These are phyloP conservation scores for Eucalyptus cloeziana DNA, from an alignment of 345 rosid genomes.

Conservation along the genomic window DNA sequence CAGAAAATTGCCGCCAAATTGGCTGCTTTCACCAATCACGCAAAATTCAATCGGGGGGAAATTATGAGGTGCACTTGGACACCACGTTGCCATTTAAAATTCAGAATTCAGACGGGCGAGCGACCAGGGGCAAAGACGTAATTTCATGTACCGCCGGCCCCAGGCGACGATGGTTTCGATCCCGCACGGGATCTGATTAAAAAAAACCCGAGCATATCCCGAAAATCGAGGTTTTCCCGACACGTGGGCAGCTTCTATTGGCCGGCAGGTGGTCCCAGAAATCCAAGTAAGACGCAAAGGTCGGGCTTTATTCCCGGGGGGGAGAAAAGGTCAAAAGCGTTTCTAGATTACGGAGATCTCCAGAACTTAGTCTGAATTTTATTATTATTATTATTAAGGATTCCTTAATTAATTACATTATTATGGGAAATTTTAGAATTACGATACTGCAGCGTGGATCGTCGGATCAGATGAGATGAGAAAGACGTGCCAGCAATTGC, in stretches of 20 bases:
- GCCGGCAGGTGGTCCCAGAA: neutral
- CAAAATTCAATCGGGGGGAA: neutral
- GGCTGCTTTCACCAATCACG: neutral
- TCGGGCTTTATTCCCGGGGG: fast-evolving
- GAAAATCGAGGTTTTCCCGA: neutral
- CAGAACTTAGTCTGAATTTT: neutral
- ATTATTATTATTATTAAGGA: neutral
- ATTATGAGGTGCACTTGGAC: neutral
- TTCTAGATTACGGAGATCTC: neutral
- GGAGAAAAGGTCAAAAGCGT: neutral
- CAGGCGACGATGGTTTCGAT: neutral
- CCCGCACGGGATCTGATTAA: neutral
- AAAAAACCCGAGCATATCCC: neutral
- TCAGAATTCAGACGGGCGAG: neutral
- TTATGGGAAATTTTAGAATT: neutral
- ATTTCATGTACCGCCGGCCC: neutral
- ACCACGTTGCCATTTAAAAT: neutral
- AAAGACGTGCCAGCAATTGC: neutral
- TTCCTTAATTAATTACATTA: neutral
- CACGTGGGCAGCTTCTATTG: neutral
- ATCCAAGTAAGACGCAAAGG: neutral
- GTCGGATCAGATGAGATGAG: neutral
- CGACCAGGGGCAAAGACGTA: neutral
- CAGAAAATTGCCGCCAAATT: neutral
- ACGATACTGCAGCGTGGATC: no score